A percentile compares a stretch with the other conserved stretches of the same genome.
Conservation (phyloP, 2,329 filamentous ascomycete species). For the Tolypocladium nubicola region DNA sequence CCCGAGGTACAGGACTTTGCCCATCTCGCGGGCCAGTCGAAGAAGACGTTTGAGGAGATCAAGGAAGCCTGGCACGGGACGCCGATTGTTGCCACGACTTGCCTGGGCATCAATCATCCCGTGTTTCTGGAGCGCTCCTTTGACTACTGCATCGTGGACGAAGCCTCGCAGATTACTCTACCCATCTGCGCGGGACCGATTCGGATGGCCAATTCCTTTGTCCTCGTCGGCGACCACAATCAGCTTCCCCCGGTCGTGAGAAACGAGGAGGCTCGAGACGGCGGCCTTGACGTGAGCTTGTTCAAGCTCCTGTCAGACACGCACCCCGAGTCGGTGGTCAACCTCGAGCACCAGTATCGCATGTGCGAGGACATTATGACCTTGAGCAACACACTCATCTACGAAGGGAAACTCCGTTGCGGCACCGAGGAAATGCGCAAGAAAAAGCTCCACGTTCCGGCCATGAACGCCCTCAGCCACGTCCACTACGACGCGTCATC, state of each 20-base stretch:
- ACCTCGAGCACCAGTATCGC: slow-evolving; percentile 89
- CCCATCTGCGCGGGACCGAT: slow-evolving; percentile 92
- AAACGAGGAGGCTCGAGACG: slow-evolving; percentile 76
- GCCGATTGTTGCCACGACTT: slow-evolving; percentile 88
- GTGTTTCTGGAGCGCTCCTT: slow-evolving; percentile 84
- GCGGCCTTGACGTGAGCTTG: slow-evolving; percentile 82
- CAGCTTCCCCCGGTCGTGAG: slow-evolving; percentile 91
- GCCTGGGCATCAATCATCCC: slow-evolving; percentile 80
- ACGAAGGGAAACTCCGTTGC: slow-evolving; percentile 81
- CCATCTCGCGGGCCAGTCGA: slow-evolving; percentile 63
- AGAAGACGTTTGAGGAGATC: slow-evolving; percentile 72
- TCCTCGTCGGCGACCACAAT: slow-evolving; percentile 93
- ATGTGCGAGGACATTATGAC: slow-evolving; percentile 98
- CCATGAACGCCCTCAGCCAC: slow-evolving; percentile 47
- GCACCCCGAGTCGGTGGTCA: slow-evolving; percentile 80
- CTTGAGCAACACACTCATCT: slow-evolving; percentile 86
- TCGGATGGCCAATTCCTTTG: slow-evolving; percentile 82
- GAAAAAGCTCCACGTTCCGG: slow-evolving; percentile 57
- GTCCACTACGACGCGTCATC: slow-evolving; percentile 47
- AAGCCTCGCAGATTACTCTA: slow-evolving; percentile 93
- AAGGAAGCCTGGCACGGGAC: slow-evolving; percentile 74
- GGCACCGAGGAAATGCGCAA: slow-evolving; percentile 67
- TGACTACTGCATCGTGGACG: slow-evolving; percentile 97
- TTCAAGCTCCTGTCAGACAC: slow-evolving; percentile 89
- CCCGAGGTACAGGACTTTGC: slow-evolving; percentile 80